Evolutionary conservation across 2,329 filamentous ascomycete species (phyloP).

Genomic region (Bipolaris oryzae): DNA sequence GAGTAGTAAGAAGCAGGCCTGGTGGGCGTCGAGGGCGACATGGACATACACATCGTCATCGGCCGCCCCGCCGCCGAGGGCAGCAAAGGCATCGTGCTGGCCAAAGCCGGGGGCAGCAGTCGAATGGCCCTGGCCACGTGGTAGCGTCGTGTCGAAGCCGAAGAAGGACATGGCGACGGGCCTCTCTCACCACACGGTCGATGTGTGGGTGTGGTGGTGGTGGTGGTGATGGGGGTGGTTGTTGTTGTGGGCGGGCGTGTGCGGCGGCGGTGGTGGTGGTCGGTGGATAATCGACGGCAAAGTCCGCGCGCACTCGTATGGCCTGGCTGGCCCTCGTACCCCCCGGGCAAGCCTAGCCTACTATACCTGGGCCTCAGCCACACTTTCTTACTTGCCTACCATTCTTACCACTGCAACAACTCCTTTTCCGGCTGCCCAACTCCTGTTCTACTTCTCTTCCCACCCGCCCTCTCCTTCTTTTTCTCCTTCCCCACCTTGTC

Average conservation of each 20-base stretch:
- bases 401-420: conserved; percentile 4
- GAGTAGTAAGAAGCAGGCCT: conserved; percentile 53
- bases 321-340: too few species aligned
- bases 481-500: conserved; percentile 1
- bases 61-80: conserved; percentile 66
- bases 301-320: neutral
- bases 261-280: neutral
- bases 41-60: conserved; percentile 67
- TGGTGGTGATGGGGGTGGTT: neutral
- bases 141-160: conserved; percentile 76
- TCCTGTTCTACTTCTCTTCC: conserved; percentile 13
- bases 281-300: neutral
- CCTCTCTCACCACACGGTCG: neutral
- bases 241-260: neutral
- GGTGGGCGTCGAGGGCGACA: conserved; percentile 31
- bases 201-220: neutral
- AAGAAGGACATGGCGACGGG: conserved; percentile 80
- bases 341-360: neutral
- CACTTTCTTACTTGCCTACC: neutral
- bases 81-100: conserved; percentile 87
- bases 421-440: conserved; percentile 2
- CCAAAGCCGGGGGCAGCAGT: conserved; percentile 78
- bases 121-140: conserved; percentile 68
- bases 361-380: neutral
- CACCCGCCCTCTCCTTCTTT: conserved; percentile 1